Base-by-base conservation (phyloP, 768 basidiomycete species). In the Rhodotorula kratochvilovae region DNA sequence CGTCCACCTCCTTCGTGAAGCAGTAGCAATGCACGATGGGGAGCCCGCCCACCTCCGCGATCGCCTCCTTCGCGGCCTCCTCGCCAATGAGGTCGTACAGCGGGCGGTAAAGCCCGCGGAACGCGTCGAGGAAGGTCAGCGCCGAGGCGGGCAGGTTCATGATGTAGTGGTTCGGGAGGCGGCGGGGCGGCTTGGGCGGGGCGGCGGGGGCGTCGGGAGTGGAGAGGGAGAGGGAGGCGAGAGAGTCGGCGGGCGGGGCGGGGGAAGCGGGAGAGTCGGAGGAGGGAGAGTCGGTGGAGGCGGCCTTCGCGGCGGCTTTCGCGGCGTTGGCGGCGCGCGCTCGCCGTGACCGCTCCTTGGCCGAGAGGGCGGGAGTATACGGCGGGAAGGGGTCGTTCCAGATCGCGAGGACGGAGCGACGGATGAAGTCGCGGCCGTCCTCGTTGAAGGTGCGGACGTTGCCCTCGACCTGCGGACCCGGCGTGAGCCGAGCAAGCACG, bases 131-230 rank as follows among this genome's bases (percentile, higher is more conserved):
- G 81, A 98, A 97, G 46, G 86, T 84, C 65, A 97, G 87, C 0
- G 94, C 96, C 35, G 89, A 88, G 75, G 91, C 92, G 5, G 96
- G 96, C 29, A 99, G 84, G 80, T 99, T 99, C 93, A 99, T 95
- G n/a, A 96, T 89, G 78, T 91, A 93, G 79, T 96, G 95, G 21
- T 86, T 82, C 73, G 96, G 87, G 55, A 84, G 81, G 66, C 80
- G 82, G 68, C 89, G 86, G 48, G 83, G 79, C 15, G 80, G 82
- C 55, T 50, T 27, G 5, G 66, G 33, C 21, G 19, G 31, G 63
- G n/a, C 42, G 42, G 42, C 42, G n/a, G 36, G 13, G 33, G 56
- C 36, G n/a, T n/a, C n/a, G 5, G 45, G 2, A 25, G 67, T n/a
- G 36, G 31, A 4, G 11, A 51, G n/a, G 54, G 53, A 16, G 31